Evolutionary conservation across 1,139 yeast genomes (phyloP), one percentile per base, ranked within the genome.

Genomic region (Zygotorulaspora mrakii): DNA sequence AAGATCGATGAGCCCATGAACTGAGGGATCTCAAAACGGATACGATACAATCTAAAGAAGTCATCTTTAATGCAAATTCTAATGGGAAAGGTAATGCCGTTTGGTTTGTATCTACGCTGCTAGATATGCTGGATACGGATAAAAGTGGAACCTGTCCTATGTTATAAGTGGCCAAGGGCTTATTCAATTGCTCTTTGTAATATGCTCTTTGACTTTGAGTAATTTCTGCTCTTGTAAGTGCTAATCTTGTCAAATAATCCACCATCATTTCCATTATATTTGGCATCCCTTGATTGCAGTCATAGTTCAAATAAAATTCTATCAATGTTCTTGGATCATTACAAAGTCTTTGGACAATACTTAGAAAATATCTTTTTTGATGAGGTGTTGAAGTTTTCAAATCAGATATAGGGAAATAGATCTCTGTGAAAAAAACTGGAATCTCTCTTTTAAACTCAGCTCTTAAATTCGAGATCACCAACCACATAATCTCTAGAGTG

Each of bases 291-390:
- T 82, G 74, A 60, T 88, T 96, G 67, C 99, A 94, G 62, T 94
- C 99, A 62, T 91, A 94, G 62, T 94, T 94, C 55, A 94, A 73
- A 59, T 89, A 94, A 48, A 91, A 78, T 64, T 94, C 99, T 45
- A 94, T 87, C 45, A 94, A 70, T 25, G 94, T 83, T 49, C 95
- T 73, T 25, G 97, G 95, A 62, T 91, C 96, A 48, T 79, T 79
- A 59, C 95, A 84, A 32, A 91, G 65, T 49, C 94, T 73, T 53
- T 85, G 84, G 22, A 94, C 73, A 14, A 91, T 74, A 9, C 84
- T 77, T 48, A 94, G 69, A 48, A 91, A 76, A 54, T 87, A 89
- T 55, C 94, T 75, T 62, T 91, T 89, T 64, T 91, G 98, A 59
- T 91, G 96, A 7, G 88, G 69, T 0, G 96, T 87, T 1, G 96